Conservation (phyloP, 2,329 filamentous ascomycete species). For the Rhynchosporium graminicola region DNA sequence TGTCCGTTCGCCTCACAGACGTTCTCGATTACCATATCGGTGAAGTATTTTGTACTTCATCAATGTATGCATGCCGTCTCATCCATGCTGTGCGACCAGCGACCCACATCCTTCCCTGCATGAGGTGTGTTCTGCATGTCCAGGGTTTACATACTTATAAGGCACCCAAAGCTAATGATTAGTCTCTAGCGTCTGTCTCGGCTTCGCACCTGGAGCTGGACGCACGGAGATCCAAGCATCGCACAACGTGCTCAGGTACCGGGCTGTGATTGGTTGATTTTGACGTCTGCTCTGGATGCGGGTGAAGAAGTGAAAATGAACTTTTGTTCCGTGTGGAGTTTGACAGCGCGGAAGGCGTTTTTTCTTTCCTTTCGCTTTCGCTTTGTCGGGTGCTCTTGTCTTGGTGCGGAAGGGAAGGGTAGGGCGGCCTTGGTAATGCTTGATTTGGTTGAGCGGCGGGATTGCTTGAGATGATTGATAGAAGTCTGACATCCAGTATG, state of each 20-base stretch:
- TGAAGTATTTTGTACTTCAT: too few species aligned
- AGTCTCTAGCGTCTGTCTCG: neutral
- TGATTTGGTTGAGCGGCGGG: neutral
- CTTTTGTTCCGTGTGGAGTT: neutral
- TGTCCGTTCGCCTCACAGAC: too few species aligned
- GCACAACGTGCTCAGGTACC: conserved; percentile 21
- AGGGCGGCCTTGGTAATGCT: neutral
- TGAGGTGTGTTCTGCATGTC: neutral
- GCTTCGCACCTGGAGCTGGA: conserved; percentile 11
- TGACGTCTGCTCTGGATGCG: conserved; percentile 21
- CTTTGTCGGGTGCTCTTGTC: neutral
- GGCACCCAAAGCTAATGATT: neutral
- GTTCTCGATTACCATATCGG: too few species aligned
- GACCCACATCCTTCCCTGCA: too few species aligned
- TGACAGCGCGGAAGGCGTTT: neutral
- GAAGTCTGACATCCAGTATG: too few species aligned
- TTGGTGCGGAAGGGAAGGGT: neutral
- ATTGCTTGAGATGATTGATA: too few species aligned
- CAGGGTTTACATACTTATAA: neutral
- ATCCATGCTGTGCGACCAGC: too few species aligned
- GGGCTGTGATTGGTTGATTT: conserved; percentile 23
- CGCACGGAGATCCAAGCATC: conserved; percentile 13
- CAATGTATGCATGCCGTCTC: too few species aligned
- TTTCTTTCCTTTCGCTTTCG: neutral
- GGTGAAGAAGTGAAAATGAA: neutral